These are phyloP conservation scores for Neurospora sp. DNA, from an alignment of 495 filamentous ascomycete species.

Conservation along the genomic window DNA sequence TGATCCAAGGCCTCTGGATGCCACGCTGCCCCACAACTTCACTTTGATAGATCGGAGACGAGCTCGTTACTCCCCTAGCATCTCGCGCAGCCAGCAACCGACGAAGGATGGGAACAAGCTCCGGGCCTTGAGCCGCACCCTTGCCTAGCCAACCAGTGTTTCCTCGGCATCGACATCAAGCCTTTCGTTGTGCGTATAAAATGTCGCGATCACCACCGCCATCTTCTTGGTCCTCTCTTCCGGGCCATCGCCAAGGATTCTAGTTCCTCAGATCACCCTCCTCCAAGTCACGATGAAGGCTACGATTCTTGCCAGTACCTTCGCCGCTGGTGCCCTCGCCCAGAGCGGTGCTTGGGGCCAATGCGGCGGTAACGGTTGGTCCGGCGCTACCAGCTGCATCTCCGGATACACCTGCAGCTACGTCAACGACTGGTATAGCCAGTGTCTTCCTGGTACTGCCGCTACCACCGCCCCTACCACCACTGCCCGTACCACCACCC, in stretches of 20 bases:
- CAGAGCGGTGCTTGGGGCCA: slow-evolving; percentile 26
- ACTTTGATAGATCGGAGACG: not conserved
- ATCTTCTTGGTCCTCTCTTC: not conserved
- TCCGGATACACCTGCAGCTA: slow-evolving; percentile 30
- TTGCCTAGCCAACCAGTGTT: not conserved
- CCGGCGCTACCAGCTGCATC: slow-evolving; percentile 31
- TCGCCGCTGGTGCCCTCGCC: slow-evolving; percentile 16
- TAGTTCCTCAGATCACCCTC: not conserved
- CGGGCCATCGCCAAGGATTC: not conserved
- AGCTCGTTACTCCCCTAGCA: not conserved
- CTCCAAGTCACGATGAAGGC: slow-evolving; percentile 18
- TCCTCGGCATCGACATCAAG: not conserved
- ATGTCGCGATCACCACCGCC: not conserved
- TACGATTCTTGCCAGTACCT: slow-evolving; percentile 15
- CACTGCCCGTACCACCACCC: slow-evolving; percentile 7
- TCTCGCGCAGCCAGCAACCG: not conserved
- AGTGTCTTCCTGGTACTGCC: slow-evolving; percentile 23
- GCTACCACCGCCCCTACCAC: slow-evolving; percentile 8
- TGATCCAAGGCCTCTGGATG: slow-evolving; percentile 3
- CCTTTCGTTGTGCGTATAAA: slow-evolving; percentile 1
- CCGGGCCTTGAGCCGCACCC: slow-evolving; percentile 5
- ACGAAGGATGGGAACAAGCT: not conserved
- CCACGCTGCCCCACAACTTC: slow-evolving; percentile 3
- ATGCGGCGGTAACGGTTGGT: slow-evolving; percentile 35
- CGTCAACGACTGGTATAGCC: slow-evolving; percentile 35